Percentiles rank a stretch among this genome's conserved stretches.
Conservation (phyloP, 257 asterid genomes). For the Solanum pimpinellifolium region DNA sequence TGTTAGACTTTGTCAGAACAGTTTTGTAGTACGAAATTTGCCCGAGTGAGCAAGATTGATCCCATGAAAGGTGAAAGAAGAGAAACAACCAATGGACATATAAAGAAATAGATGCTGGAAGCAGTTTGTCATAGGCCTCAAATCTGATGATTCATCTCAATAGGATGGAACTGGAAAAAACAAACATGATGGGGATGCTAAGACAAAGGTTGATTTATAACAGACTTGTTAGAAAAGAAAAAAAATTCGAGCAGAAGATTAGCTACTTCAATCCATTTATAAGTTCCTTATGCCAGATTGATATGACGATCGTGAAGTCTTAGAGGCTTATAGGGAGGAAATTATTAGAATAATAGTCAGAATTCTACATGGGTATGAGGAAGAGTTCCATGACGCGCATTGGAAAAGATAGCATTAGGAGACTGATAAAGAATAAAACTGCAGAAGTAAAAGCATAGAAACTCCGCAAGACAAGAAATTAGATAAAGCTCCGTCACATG, state of each 20-base stretch:
- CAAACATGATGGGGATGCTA: too few species aligned
- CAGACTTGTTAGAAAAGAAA: not conserved
- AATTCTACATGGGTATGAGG: not conserved
- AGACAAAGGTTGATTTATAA: not conserved
- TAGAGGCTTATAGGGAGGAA: not conserved
- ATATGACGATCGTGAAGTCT: not conserved
- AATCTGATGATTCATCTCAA: not conserved
- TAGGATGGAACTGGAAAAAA: not conserved
- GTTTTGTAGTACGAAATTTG: not conserved
- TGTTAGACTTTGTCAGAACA: not conserved
- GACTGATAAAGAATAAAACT: not conserved
- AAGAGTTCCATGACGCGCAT: not conserved
- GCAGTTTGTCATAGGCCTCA: not conserved
- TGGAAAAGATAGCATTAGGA: not conserved
- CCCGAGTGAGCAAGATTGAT: not conserved
- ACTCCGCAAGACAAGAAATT: not conserved
- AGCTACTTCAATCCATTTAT: not conserved
- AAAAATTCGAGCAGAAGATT: not conserved
- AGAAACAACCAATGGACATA: not conserved
- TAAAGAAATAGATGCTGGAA: not conserved
- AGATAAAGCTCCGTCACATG: not conserved
- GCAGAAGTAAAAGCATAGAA: not conserved
- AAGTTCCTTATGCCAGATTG: not conserved
- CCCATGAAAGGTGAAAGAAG: not conserved
- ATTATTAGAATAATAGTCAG: not conserved